A percentile compares a stretch with the other conserved stretches of the same genome.
Evolutionary conservation across 1,284 basidiomycete genomes (phyloP).

Genomic region (Boletus hoseneyae): DNA sequence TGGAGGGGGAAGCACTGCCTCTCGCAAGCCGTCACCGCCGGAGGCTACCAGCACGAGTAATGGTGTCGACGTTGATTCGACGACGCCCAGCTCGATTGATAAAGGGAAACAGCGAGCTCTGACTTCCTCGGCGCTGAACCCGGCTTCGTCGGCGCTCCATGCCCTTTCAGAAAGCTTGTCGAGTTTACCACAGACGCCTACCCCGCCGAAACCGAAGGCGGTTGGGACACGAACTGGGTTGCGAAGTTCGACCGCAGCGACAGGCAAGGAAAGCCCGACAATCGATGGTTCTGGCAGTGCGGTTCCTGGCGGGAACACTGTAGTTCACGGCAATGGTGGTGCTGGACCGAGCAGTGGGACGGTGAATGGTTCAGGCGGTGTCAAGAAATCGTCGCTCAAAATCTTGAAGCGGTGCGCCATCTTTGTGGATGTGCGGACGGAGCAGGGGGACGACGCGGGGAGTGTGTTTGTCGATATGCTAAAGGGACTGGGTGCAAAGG

Average conservation of each 20-base stretch:
- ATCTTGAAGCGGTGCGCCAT: slow-evolving; percentile 77
- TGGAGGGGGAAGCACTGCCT: neutral
- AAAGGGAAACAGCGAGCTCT: slow-evolving; percentile 27
- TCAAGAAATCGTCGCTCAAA: slow-evolving; percentile 32
- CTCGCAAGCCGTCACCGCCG: slow-evolving; percentile 1
- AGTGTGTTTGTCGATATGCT: slow-evolving; percentile 86
- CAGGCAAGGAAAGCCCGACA: slow-evolving; percentile 32
- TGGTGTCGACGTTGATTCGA: slow-evolving; percentile 11
- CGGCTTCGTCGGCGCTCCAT: slow-evolving; percentile 57
- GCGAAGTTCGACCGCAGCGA: slow-evolving; percentile 36
- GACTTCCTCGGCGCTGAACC: slow-evolving; percentile 45
- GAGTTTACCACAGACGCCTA: slow-evolving; percentile 40
- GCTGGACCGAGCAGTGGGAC: slow-evolving; percentile 19
- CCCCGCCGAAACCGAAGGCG: slow-evolving; percentile 38
- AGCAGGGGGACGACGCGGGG: slow-evolving; percentile 83
- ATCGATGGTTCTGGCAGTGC: slow-evolving; percentile 19
- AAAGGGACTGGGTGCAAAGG: slow-evolving; percentile 77
- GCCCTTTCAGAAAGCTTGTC: slow-evolving; percentile 55
- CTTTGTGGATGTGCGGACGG: slow-evolving; percentile 87
- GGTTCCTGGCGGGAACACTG: slow-evolving; percentile 9
- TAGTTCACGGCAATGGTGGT: slow-evolving; percentile 15
- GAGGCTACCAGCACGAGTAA: neutral
- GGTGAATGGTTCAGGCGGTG: slow-evolving; percentile 20
- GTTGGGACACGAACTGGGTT: slow-evolving; percentile 30
- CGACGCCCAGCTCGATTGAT: slow-evolving; percentile 23